Conservation (phyloP, 306 rosid species). For the Vigna nakashimae region DNA sequence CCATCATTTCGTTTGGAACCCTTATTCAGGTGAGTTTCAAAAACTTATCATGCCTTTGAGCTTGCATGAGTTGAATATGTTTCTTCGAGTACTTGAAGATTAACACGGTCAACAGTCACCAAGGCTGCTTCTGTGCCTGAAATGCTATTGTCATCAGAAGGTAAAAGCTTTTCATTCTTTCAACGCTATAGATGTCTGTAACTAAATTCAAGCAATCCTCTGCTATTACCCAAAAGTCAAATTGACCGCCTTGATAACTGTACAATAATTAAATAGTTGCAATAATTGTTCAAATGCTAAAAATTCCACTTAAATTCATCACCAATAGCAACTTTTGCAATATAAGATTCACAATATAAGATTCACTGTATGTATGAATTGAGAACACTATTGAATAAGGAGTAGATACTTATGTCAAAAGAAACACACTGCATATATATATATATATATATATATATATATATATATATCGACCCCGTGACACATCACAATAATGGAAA, state of each 20-base stretch:
- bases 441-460: background rate
- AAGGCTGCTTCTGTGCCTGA: conserved; percentile 45
- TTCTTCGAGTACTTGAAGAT: conserved; percentile 33
- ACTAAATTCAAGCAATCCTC: too few relatives aligned
- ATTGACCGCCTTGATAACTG: background rate
- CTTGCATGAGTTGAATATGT: conserved; percentile 52
- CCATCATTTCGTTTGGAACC: conserved; percentile 87
- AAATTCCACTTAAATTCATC: too few relatives aligned
- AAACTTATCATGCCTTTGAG: conserved; percentile 72
- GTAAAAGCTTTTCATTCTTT: conserved; percentile 34
- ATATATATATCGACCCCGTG: background rate
- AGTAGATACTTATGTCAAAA: too few relatives aligned
- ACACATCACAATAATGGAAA: background rate
- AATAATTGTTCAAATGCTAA: too few relatives aligned
- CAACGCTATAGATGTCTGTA: too few relatives aligned
- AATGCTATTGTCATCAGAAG: conserved; percentile 49
- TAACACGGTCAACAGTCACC: conserved; percentile 35
- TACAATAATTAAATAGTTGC: too few relatives aligned
- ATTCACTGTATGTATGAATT: too few relatives aligned
- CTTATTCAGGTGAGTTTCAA: conserved; percentile 64
- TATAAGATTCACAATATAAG: too few relatives aligned
- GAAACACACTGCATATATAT: too few relatives aligned
- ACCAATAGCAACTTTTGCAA: too few relatives aligned
- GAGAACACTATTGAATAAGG: too few relatives aligned
- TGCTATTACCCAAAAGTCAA: too few relatives aligned